Evolutionary conservation across 169 alveolate genomes (phyloP).

Genomic region (Eimeria zaria): DNA sequence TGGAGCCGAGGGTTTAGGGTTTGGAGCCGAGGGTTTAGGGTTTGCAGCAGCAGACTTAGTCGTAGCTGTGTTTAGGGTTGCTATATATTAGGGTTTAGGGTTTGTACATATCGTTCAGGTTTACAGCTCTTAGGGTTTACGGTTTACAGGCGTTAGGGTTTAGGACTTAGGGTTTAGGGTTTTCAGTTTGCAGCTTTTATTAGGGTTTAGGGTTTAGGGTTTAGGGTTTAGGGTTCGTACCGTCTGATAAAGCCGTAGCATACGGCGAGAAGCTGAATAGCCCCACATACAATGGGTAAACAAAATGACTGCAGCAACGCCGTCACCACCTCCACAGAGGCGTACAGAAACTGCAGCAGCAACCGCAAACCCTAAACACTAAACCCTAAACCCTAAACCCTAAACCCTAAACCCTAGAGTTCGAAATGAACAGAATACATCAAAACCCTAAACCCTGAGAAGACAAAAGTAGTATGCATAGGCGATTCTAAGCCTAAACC

Average conservation of each 20-base stretch:
- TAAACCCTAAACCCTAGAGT: constrained; percentile 23
- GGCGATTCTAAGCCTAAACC: neutral
- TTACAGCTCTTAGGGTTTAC: neutral
- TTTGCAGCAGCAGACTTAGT: too few relatives aligned
- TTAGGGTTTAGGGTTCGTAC: neutral
- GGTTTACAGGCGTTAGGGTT: neutral
- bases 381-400: constrained; percentile 43
- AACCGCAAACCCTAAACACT: neutral
- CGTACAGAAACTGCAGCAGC: constrained; percentile 63
- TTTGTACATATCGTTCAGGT: too few relatives aligned
- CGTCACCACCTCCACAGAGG: constrained; percentile 79
- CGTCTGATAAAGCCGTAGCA: constrained; percentile 81
- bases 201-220: constrained; percentile 46
- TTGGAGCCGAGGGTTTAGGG: neutral
- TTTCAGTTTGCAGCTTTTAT: neutral
- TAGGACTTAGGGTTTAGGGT: neutral
- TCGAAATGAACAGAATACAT: too few relatives aligned
- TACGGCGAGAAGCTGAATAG: constrained; percentile 80
- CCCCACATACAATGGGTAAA: constrained; percentile 75
- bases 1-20: too few relatives aligned
- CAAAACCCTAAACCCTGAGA: neutral
- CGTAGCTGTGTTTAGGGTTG: neutral
- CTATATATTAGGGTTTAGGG: too few relatives aligned
- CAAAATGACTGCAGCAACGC: constrained; percentile 65
- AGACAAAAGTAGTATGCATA: neutral